Conservation (phyloP, 495 filamentous ascomycete genomes). For the Delitschia confertaspora region DNA sequence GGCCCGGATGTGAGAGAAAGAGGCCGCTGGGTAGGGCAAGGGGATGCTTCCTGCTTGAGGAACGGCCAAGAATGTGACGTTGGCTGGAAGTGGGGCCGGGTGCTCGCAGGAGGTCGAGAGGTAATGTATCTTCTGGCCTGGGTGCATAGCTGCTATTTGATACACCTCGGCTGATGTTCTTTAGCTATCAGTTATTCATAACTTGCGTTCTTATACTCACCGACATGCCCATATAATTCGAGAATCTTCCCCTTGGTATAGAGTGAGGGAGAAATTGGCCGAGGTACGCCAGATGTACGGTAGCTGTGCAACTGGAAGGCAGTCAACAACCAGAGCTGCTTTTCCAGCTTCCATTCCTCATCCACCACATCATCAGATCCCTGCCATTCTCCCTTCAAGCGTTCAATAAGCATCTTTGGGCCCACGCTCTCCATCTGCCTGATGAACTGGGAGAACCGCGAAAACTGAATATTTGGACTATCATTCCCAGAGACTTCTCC, state of each 20-base stretch:
- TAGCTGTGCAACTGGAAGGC: constrained; percentile 28
- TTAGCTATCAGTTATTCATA: no score
- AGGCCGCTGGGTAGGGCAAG: constrained; percentile 19
- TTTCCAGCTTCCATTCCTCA: constrained; percentile 26
- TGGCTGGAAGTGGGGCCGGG: constrained; percentile 19
- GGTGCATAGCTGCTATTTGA: constrained; percentile 29
- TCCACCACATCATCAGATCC: constrained; percentile 21
- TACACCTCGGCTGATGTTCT: constrained; percentile 26
- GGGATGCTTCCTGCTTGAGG: constrained; percentile 15
- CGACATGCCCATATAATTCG: constrained; percentile 28
- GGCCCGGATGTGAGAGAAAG: constrained; percentile 27
- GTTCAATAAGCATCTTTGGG: constrained; percentile 26
- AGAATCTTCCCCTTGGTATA: constrained; percentile 20
- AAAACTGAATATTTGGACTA: constrained; percentile 2
- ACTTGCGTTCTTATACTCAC: constrained; percentile 21
- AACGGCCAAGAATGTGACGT: constrained; percentile 22
- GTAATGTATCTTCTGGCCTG: constrained; percentile 23
- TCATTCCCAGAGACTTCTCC: not conserved
- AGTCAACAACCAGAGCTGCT: constrained; percentile 31
- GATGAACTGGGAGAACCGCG: constrained; percentile 30
- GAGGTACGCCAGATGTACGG: constrained; percentile 8
- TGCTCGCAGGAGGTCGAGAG: constrained; percentile 20
- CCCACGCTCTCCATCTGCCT: constrained; percentile 29
- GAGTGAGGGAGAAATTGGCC: constrained; percentile 1
- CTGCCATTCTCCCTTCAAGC: constrained; percentile 29